phyloP scores from a whole-genome alignment of 2,329 filamentous ascomycete genomes.

The Emmonsiellopsis sp. region DNA sequence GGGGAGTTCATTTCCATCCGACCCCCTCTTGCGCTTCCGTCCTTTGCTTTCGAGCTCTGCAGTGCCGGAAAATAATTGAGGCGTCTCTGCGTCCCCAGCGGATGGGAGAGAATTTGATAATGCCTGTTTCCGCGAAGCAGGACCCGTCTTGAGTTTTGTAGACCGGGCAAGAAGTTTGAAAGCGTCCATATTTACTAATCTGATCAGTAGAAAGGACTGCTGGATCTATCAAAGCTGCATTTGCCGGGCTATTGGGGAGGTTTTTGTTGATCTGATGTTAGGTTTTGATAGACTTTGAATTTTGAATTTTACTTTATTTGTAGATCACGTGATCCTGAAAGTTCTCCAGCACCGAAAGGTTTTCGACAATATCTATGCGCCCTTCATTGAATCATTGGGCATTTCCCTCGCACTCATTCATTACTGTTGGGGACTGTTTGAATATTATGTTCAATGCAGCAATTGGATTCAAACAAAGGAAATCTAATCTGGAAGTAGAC shows the following conservation, averaged over 20 bases:
- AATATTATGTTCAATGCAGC: background rate
- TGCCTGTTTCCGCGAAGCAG: slow-evolving; percentile 17
- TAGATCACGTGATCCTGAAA: background rate
- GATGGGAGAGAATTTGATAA: slow-evolving; percentile 28
- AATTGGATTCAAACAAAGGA: background rate
- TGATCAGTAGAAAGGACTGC: background rate
- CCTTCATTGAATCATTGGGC: too few species aligned
- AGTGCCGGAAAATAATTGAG: slow-evolving; percentile 27
- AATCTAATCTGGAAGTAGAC: slow-evolving; percentile 2
- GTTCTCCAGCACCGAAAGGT: background rate
- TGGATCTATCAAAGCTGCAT: background rate
- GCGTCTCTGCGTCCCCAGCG: slow-evolving; percentile 30
- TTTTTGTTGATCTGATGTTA: background rate
- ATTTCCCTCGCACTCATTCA: background rate
- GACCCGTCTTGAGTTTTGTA: slow-evolving; percentile 31
- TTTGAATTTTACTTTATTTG: too few species aligned
- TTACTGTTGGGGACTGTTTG: background rate
- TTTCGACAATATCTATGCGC: background rate
- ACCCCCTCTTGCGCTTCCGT: slow-evolving; percentile 30
- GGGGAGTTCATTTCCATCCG: slow-evolving; percentile 14
- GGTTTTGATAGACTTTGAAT: background rate
- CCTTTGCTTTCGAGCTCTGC: slow-evolving; percentile 15
- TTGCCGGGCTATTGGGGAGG: background rate
- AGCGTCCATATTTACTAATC: slow-evolving; percentile 31
- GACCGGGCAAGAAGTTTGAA: slow-evolving; percentile 38